phyloP scores from a whole-genome alignment of 2,329 filamentous ascomycete genomes.

The Karstenula rhodostoma region DNA sequence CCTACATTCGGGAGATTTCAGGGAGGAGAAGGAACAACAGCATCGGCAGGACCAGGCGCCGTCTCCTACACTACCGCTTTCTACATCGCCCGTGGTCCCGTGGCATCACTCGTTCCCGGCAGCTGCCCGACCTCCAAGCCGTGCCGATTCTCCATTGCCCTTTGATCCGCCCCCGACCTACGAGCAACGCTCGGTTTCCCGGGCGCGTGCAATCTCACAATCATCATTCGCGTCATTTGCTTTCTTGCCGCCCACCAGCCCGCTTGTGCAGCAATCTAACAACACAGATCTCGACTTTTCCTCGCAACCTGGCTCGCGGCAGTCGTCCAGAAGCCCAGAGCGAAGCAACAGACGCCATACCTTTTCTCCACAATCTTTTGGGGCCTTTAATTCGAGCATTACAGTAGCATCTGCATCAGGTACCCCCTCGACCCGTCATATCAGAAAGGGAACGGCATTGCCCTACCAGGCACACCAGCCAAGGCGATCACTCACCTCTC shows the following conservation, averaged over 20 bases:
- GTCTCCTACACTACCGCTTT: slow-evolving; percentile 30
- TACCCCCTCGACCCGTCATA: slow-evolving; percentile 43
- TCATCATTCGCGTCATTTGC: slow-evolving; percentile 82
- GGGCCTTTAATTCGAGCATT: slow-evolving; percentile 57
- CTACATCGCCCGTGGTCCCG: slow-evolving; percentile 65
- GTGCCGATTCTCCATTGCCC: slow-evolving; percentile 25
- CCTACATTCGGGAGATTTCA: slow-evolving; percentile 69
- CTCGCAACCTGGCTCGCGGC: slow-evolving; percentile 50
- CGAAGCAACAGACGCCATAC: slow-evolving; percentile 72
- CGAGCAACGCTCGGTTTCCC: slow-evolving; percentile 45
- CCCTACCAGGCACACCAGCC: slow-evolving; percentile 83
- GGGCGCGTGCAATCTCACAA: slow-evolving; percentile 54
- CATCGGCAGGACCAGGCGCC: slow-evolving; percentile 22
- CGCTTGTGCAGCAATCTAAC: slow-evolving; percentile 86
- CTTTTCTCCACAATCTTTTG: slow-evolving; percentile 69
- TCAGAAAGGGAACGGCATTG: slow-evolving; percentile 66
- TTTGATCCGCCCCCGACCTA: slow-evolving; percentile 25
- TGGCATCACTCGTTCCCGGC: slow-evolving; percentile 62
- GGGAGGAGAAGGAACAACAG: slow-evolving; percentile 55
- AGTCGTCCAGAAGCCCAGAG: slow-evolving; percentile 54
- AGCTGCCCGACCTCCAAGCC: slow-evolving; percentile 38
- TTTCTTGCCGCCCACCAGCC: slow-evolving; percentile 89
- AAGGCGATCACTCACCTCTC: slow-evolving; percentile 74
- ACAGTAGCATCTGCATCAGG: slow-evolving; percentile 40
- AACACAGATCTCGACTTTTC: slow-evolving; percentile 78